These are phyloP conservation scores for Gossypium schwendimanii DNA, from an alignment of 441 rosid genomes.

Conservation along the genomic window DNA sequence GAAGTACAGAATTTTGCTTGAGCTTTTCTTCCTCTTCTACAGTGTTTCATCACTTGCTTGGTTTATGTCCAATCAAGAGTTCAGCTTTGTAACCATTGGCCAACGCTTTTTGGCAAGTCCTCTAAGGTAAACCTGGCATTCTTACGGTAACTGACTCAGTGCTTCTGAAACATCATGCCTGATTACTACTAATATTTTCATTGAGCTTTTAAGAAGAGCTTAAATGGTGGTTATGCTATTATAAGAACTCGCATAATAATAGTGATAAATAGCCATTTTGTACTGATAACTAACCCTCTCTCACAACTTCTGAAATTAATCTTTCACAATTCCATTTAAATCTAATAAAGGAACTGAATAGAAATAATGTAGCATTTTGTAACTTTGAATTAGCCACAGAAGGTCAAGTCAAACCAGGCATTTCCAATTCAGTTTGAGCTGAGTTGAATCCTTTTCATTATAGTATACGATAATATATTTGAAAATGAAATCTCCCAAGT, in stretches of 20 bases:
- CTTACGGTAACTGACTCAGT: not conserved
- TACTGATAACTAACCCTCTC: not conserved
- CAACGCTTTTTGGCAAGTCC: constrained; percentile 72
- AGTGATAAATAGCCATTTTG: not conserved
- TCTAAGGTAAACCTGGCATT: constrained; percentile 36
- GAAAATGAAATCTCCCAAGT: not conserved
- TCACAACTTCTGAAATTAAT: not conserved
- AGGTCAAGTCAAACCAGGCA: not conserved
- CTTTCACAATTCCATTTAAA: not conserved
- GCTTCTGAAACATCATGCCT: not conserved
- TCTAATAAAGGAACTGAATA: not conserved
- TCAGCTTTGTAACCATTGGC: constrained; percentile 74
- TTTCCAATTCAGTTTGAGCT: not conserved
- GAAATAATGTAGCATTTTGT: not conserved
- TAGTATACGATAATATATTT: not conserved
- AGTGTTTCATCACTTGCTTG: constrained; percentile 85
- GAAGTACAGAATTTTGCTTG: not conserved
- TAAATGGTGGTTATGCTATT: not conserved
- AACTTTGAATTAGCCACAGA: not conserved
- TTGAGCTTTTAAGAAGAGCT: not conserved
- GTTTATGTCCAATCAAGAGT: constrained; percentile 80
- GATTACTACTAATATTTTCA: not conserved
- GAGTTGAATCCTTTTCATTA: not conserved
- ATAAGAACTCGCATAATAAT: not conserved
- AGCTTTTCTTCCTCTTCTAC: constrained; percentile 19